Evolutionary conservation across 202 grass and related monocot species (phyloP).

Genomic region (Miscanthus sacchariflorus): DNA sequence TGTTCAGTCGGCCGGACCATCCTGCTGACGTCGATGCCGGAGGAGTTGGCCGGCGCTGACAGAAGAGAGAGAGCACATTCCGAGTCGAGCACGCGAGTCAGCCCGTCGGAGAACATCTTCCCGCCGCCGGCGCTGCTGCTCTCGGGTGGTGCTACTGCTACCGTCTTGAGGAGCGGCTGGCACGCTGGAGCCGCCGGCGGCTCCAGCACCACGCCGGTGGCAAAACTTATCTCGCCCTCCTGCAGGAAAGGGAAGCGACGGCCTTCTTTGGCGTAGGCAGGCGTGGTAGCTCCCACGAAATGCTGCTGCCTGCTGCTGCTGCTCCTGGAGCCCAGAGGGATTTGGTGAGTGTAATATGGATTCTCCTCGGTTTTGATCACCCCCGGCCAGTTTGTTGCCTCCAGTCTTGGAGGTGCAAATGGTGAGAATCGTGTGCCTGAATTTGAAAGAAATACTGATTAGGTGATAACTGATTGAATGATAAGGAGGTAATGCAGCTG

Average conservation of each 20-base stretch:
- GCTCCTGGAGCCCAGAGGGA: constrained; percentile 40
- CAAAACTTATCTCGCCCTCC: constrained; percentile 60
- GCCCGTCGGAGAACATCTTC: constrained; percentile 61
- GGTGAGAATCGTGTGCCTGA: constrained; percentile 69
- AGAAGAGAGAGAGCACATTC: constrained; percentile 99
- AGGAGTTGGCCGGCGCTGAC: constrained; percentile 84
- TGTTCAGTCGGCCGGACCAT: constrained; percentile 55
- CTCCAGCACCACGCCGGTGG: constrained; percentile 45
- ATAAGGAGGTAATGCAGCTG: background rate
- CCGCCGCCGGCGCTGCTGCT: constrained; percentile 27
- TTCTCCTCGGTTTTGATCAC: constrained; percentile 58
- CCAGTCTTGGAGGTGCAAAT: constrained; percentile 50
- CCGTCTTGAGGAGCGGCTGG: constrained; percentile 52
- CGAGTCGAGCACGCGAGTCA: constrained; percentile 67
- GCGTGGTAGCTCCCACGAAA: constrained; percentile 44
- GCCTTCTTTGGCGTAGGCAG: constrained; percentile 52
- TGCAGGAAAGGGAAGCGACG: constrained; percentile 88
- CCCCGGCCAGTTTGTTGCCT: constrained; percentile 58
- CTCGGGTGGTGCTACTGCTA: constrained; percentile 31
- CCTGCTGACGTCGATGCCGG: constrained; percentile 56
- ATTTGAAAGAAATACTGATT: constrained; percentile 12
- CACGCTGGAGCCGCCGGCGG: constrained; percentile 27
- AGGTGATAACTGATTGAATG: background rate
- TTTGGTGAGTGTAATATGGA: constrained; percentile 49
- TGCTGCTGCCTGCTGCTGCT: constrained; percentile 35